A percentile compares a stretch with the other conserved stretches of the same genome.
Evolutionary conservation across 1,284 basidiomycete species (phyloP).

Genomic region (Fomes fomentarius): DNA sequence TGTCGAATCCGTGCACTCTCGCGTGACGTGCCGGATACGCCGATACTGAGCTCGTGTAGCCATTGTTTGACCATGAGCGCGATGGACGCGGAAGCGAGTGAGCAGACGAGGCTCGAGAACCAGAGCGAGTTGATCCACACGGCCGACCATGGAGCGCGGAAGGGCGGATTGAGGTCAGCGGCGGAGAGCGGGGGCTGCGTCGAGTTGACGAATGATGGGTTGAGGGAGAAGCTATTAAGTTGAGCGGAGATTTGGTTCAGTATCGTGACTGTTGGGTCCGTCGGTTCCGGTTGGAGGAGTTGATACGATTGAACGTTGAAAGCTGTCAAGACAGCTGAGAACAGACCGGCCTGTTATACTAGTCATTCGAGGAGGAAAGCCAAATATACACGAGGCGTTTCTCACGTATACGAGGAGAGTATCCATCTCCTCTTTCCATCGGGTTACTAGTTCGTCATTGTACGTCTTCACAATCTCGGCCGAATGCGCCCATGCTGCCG

Average conservation of each 20-base stretch:
- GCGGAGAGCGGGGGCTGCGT: neutral
- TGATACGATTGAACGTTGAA: conserved; percentile 1
- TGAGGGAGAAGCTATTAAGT: neutral
- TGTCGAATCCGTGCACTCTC: neutral
- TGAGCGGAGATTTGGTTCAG: neutral
- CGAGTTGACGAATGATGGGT: neutral
- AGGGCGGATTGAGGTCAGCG: neutral
- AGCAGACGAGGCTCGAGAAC: conserved; percentile 2
- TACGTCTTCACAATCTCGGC: conserved; percentile 11
- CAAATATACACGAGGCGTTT: neutral
- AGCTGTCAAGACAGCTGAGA: conserved; percentile 6
- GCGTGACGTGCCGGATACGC: neutral
- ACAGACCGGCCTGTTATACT: conserved; percentile 8
- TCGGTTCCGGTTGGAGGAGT: neutral
- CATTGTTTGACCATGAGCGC: conserved; percentile 7
- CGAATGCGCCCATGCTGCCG: conserved; percentile 3
- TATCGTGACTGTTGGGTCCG: neutral
- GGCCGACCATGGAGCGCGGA: neutral
- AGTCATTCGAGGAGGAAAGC: neutral
- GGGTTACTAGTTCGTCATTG: conserved; percentile 8
- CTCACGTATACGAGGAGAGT: conserved; percentile 13
- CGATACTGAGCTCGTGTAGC: conserved; percentile 1
- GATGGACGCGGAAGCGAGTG: neutral
- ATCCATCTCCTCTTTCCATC: conserved; percentile 16
- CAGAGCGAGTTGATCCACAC: conserved; percentile 2